phyloP scores from a whole-genome alignment of 73 alveolate genomes.

The Symbiodinium natans region DNA sequence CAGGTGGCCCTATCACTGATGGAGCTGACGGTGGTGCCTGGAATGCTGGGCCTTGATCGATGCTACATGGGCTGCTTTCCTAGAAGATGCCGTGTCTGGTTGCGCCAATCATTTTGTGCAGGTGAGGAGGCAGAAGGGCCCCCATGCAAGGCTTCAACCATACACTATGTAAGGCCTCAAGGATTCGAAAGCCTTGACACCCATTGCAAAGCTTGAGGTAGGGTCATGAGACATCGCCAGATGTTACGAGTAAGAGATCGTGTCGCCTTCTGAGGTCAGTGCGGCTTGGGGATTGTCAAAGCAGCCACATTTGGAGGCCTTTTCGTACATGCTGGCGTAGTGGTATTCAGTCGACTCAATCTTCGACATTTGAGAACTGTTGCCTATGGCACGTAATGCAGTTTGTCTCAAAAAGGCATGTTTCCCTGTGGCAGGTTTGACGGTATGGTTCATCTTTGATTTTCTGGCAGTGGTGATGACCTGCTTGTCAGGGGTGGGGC shows the following conservation, averaged over 20 bases:
- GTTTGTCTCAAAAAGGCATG: too few species aligned
- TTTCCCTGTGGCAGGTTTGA: neutral
- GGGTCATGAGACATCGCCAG: neutral
- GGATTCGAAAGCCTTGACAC: too few species aligned
- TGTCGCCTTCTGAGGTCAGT: neutral
- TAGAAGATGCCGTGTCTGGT: too few species aligned
- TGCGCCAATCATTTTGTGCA: too few species aligned
- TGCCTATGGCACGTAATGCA: too few species aligned
- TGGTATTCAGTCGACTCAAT: too few species aligned
- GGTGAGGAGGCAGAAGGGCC: too few species aligned
- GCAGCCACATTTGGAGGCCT: conserved; percentile 11
- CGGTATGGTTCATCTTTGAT: conserved; percentile 8
- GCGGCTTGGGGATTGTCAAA: conserved; percentile 11
- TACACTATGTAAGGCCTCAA: too few species aligned
- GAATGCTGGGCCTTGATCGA: neutral
- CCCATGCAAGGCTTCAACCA: too few species aligned
- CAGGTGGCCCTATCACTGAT: neutral
- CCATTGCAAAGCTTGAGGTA: neutral
- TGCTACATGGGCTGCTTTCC: neutral
- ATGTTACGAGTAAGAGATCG: too few species aligned
- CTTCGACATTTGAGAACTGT: too few species aligned
- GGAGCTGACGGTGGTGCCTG: conserved; percentile 14
- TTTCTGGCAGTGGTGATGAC: conserved; percentile 11
- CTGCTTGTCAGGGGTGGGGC: conserved; percentile 13
- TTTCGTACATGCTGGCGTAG: neutral